These are phyloP conservation scores for Turritis glabra DNA, from an alignment of 345 rosid species.

Conservation along the genomic window DNA sequence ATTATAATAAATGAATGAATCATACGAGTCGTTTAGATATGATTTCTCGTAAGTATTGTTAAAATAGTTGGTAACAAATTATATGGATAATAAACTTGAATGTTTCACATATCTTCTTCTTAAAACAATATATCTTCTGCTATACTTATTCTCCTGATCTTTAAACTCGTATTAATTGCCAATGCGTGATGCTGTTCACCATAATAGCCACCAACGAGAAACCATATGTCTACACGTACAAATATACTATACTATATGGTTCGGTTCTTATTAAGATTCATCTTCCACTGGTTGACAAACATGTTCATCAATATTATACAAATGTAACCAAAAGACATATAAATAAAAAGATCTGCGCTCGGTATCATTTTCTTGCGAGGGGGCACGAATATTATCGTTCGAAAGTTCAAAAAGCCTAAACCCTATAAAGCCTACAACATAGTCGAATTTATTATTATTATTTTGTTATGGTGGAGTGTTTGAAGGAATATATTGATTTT, in stretches of 20 bases:
- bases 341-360: not conserved
- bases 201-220: conserved; percentile 9
- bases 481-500: conserved; percentile 15
- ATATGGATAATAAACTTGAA: not conserved
- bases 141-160: not conserved
- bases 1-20: not conserved
- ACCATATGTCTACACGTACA: not conserved
- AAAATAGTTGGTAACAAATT: not conserved
- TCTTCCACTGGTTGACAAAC: conserved; percentile 12
- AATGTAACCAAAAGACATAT: conserved; percentile 3
- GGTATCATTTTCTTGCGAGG: conserved; percentile 6
- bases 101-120: not conserved
- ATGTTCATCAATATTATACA: conserved; percentile 20
- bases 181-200: conserved; percentile 10
- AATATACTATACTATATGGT: not conserved
- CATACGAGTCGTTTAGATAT: not conserved
- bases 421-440: conserved; percentile 35
- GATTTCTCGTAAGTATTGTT: not conserved
- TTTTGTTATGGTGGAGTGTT: conserved; percentile 5
- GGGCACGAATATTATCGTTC: conserved; percentile 30
- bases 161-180: not conserved
- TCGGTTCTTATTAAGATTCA: conserved; percentile 1
- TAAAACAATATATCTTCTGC: not conserved
- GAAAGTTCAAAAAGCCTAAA: conserved; percentile 30
- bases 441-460: conserved; percentile 8